These are phyloP conservation scores for Hymenochaete sp. DNA, from an alignment of 1,284 basidiomycete genomes.

Conservation along the genomic window DNA sequence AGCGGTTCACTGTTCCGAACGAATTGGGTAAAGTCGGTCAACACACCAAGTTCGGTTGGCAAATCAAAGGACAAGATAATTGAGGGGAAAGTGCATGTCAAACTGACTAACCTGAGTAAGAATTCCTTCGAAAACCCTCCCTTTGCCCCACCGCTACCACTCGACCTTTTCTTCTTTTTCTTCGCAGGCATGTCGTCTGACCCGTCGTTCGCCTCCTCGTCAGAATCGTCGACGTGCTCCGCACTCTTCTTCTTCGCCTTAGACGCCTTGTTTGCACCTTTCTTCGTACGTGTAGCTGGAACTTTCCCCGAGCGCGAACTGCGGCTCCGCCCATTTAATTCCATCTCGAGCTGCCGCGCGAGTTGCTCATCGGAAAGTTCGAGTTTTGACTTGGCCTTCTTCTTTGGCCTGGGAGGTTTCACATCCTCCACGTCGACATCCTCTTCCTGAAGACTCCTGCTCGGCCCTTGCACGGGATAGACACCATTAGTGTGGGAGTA, in stretches of 20 bases:
- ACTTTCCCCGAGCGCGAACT: conserved; percentile 30
- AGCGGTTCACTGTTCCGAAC: conserved; percentile 46
- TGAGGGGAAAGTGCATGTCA: background rate
- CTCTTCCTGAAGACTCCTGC: conserved; percentile 25
- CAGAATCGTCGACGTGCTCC: conserved; percentile 43
- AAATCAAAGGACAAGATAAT: conserved; percentile 12
- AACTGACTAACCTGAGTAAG: conserved; percentile 48
- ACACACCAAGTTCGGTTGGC: conserved; percentile 3
- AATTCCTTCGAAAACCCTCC: conserved; percentile 76
- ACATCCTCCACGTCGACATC: conserved; percentile 28
- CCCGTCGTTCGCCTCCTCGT: conserved; percentile 36
- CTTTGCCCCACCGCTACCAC: conserved; percentile 27
- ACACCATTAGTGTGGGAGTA: no score
- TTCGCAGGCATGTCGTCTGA: conserved; percentile 29
- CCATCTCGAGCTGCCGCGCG: conserved; percentile 60
- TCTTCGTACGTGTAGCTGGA: conserved; percentile 24
- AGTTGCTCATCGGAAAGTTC: conserved; percentile 55
- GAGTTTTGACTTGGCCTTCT: conserved; percentile 30
- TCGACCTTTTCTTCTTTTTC: conserved; percentile 29
- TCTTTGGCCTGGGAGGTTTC: conserved; percentile 32
- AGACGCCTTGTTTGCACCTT: conserved; percentile 32
- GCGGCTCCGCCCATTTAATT: conserved; percentile 60
- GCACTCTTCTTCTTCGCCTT: conserved; percentile 48
- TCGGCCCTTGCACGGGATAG: no score
- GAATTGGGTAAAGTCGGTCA: conserved; percentile 8